A percentile compares a stretch with the other conserved stretches of the same genome.
Conservation (phyloP, 352 stramenopile species). For the Bremia lactucae region DNA sequence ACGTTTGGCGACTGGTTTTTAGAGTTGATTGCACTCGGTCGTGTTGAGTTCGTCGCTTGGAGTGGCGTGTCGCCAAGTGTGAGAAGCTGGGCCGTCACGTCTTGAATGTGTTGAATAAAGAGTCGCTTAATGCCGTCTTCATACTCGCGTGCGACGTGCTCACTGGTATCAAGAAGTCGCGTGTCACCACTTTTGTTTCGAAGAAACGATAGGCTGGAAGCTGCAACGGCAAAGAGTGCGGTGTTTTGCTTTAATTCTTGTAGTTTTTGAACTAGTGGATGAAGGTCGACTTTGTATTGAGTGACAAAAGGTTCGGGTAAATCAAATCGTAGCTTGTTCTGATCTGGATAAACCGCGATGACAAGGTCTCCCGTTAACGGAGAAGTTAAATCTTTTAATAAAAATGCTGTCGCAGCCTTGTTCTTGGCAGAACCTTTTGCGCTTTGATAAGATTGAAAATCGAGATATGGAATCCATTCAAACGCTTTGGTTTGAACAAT, state of each 20-base stretch:
- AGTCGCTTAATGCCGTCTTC: slow-evolving; percentile 45
- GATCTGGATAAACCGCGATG: slow-evolving; percentile 43
- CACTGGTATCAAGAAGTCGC: slow-evolving; percentile 14
- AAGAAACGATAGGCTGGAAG: slow-evolving; percentile 9
- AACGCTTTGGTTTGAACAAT: slow-evolving; percentile 27
- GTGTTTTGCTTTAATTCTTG: slow-evolving; percentile 52
- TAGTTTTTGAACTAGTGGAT: slow-evolving; percentile 44
- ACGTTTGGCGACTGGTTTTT: slow-evolving; percentile 9
- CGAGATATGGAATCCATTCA: slow-evolving; percentile 47
- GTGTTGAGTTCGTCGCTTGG: slow-evolving; percentile 1
- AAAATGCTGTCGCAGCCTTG: slow-evolving; percentile 31
- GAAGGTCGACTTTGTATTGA: slow-evolving; percentile 51
- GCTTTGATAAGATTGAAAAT: slow-evolving; percentile 46
- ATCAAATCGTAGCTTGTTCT: slow-evolving; percentile 38
- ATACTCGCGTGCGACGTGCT: slow-evolving; percentile 28
- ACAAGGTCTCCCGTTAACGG: slow-evolving; percentile 43
- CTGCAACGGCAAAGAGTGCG: slow-evolving; percentile 15
- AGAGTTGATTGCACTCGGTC: slow-evolving; percentile 2
- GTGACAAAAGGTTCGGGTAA: slow-evolving; percentile 63
- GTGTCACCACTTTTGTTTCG: slow-evolving; percentile 7
- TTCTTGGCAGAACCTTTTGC: slow-evolving; percentile 25
- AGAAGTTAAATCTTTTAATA: slow-evolving; percentile 22
- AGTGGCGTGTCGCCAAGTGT: slow-evolving; percentile 44
- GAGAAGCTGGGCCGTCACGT: slow-evolving; percentile 43
- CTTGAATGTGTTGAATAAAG: slow-evolving; percentile 40